phyloP scores from a whole-genome alignment of 169 alveolate species.

The Amoebophrya sp. region DNA sequence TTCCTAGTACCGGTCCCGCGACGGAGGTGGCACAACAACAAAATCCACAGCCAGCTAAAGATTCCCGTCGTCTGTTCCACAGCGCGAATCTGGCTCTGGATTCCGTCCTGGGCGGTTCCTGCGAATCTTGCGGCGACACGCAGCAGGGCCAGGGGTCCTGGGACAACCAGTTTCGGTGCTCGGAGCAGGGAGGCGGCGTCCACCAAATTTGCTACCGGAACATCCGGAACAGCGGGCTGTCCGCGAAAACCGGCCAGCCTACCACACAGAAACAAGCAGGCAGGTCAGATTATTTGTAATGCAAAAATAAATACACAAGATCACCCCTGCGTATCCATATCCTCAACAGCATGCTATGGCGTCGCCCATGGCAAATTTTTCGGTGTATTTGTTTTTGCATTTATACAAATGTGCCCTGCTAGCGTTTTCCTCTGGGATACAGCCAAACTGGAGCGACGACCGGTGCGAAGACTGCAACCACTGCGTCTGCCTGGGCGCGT shows the following conservation, averaged over 20 bases:
- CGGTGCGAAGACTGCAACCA: slow-evolving; percentile 1
- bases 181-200: slow-evolving; percentile 7
- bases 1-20: too few species aligned
- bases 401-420: too few species aligned
- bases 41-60: too few species aligned
- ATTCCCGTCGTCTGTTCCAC: not conserved
- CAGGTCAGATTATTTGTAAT: too few species aligned
- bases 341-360: too few species aligned
- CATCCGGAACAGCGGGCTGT: not conserved
- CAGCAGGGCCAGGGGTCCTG: not conserved
- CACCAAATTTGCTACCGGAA: not conserved
- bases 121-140: not conserved
- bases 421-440: too few species aligned
- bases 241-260: not conserved
- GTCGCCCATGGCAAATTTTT: too few species aligned
- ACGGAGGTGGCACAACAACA: too few species aligned
- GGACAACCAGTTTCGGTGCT: not conserved
- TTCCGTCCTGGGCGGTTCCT: not conserved
- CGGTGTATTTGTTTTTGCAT: too few species aligned
- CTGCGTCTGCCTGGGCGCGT: slow-evolving; percentile 12
- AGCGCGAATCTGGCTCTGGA: not conserved
- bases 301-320: too few species aligned
- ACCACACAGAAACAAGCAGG: too few species aligned
- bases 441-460: not conserved
- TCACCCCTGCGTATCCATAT: too few species aligned